A percentile compares a stretch with the other conserved stretches of the same genome.
Conservation (phyloP, 768 basidiomycete genomes). For the Phanerochaete carnosa region DNA sequence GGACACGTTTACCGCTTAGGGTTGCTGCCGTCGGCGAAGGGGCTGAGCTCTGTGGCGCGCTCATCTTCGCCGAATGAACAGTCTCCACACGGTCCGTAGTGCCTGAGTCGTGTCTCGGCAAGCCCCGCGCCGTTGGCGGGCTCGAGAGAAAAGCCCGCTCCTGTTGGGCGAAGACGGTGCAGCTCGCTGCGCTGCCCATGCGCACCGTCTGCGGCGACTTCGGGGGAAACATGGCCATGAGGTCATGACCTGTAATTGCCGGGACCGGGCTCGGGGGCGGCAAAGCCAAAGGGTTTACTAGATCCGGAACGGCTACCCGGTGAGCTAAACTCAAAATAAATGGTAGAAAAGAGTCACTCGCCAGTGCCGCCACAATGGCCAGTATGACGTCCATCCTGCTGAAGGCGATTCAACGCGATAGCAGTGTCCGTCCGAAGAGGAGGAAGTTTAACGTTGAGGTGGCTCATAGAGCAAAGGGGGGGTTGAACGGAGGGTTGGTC, state of each 20-base stretch:
- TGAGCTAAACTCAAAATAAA: neutral
- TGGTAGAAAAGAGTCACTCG: neutral
- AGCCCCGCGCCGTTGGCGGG: neutral
- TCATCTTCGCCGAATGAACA: neutral
- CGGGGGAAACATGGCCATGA: constrained; percentile 6
- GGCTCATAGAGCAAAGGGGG: neutral
- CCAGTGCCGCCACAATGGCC: neutral
- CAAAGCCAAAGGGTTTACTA: neutral
- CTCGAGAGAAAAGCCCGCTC: constrained; percentile 5
- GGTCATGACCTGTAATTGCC: constrained; percentile 2
- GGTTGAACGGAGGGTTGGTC: neutral
- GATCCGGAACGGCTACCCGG: neutral
- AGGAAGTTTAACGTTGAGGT: neutral
- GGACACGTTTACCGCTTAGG: neutral
- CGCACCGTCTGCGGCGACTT: neutral
- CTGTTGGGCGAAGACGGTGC: constrained; percentile 6
- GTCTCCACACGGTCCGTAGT: neutral
- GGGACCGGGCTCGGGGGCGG: neutral
- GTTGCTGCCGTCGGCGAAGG: neutral
- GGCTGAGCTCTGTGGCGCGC: neutral
- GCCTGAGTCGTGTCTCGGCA: neutral
- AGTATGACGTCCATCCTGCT: neutral
- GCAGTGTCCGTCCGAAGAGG: neutral
- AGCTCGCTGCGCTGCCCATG: neutral
- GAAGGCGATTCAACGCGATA: neutral